Percentiles rank a stretch among this genome's conserved stretches.
Conservation (phyloP, 108 stramenopile genomes). For the Skeletonema potamos region DNA sequence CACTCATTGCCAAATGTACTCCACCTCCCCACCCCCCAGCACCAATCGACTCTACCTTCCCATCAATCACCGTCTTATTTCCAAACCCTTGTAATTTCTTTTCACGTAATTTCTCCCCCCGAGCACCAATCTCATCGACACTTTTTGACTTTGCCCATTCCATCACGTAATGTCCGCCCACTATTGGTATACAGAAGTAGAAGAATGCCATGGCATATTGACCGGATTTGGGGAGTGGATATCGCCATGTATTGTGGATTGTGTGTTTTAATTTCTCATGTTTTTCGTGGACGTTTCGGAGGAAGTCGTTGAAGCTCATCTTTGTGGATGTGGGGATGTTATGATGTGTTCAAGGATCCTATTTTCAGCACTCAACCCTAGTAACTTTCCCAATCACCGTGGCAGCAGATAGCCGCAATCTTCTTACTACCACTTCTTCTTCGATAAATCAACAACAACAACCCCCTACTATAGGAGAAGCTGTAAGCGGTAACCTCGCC, state of each 20-base stretch:
- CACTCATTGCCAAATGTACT: constrained; percentile 68
- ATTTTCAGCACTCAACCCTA: no score
- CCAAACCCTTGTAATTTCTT: constrained; percentile 56
- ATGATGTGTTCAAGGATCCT: not conserved
- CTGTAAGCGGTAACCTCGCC: no score
- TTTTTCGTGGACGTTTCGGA: constrained; percentile 38
- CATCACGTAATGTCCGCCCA: constrained; percentile 70
- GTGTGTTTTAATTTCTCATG: constrained; percentile 46
- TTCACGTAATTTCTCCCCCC: constrained; percentile 49
- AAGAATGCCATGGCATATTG: constrained; percentile 71
- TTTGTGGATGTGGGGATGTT: not conserved
- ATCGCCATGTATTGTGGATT: constrained; percentile 60
- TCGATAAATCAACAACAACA: no score
- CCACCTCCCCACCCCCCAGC: constrained; percentile 74
- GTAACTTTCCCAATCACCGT: no score
- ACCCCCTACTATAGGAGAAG: no score
- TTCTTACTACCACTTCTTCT: no score
- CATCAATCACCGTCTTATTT: constrained; percentile 46
- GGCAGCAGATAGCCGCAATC: no score
- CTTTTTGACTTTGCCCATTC: constrained; percentile 65
- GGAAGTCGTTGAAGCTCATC: constrained; percentile 15
- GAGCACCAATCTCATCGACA: constrained; percentile 64
- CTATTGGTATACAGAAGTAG: constrained; percentile 74
- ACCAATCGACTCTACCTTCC: constrained; percentile 51
- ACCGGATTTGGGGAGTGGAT: constrained; percentile 69